Percentiles rank a stretch among this genome's conserved stretches.
Conservation (phyloP, 768 basidiomycete genomes). For the Lepiota brunneoincarnata region DNA sequence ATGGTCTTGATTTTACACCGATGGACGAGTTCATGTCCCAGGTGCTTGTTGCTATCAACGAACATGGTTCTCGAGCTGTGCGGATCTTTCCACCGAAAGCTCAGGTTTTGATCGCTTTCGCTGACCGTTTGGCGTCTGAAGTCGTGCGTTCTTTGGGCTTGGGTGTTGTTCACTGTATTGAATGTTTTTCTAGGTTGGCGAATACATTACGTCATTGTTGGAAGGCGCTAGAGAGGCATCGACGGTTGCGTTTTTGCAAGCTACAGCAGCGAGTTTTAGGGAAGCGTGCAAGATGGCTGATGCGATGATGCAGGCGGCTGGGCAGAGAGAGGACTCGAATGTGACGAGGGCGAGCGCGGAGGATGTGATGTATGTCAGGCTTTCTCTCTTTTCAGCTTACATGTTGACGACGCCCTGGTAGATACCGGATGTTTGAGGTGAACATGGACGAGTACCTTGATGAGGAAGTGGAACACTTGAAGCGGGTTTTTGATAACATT, state of each 20-base stretch:
- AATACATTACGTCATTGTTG: constrained; percentile 81
- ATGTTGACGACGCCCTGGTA: constrained; percentile 26
- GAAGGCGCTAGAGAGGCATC: constrained; percentile 74
- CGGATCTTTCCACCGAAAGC: constrained; percentile 83
- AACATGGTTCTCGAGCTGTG: constrained; percentile 79
- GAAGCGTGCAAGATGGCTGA: constrained; percentile 89
- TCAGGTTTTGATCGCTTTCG: constrained; percentile 75
- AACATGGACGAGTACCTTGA: constrained; percentile 98
- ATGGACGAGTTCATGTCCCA: constrained; percentile 90
- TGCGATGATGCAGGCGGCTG: constrained; percentile 57
- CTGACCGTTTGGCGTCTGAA: constrained; percentile 81
- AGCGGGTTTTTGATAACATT: constrained; percentile 67
- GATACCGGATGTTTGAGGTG: constrained; percentile 91
- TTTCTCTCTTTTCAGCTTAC: background rate
- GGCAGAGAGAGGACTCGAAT: constrained; percentile 32
- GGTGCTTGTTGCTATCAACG: constrained; percentile 59
- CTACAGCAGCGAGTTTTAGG: constrained; percentile 85
- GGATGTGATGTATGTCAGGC: constrained; percentile 70
- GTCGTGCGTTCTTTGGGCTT: too few relatives aligned
- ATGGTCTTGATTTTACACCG: constrained; percentile 77
- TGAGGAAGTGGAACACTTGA: constrained; percentile 85
- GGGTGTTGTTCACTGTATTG: too few relatives aligned
- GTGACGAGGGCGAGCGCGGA: constrained; percentile 60
- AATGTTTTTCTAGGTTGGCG: too few relatives aligned
- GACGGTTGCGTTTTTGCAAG: constrained; percentile 71